Percentiles rank a stretch among this genome's conserved stretches.
phyloP scores from a whole-genome alignment of 768 basidiomycete genomes.

The Panellus pusillus region DNA sequence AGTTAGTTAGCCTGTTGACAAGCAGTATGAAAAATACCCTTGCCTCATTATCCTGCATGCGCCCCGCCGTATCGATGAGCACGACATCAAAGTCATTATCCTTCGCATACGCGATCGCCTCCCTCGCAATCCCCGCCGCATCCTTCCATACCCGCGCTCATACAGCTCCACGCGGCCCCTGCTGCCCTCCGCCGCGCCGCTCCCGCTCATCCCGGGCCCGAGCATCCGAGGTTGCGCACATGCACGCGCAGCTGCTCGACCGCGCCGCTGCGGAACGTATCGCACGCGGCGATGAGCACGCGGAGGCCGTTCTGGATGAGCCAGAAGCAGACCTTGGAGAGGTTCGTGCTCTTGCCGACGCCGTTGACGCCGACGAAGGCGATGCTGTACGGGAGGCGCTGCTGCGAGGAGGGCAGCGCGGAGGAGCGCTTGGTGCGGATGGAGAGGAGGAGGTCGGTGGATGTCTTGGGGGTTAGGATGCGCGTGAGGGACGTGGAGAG shows the following conservation, averaged over 20 bases:
- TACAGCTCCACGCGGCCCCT: slow-evolving; percentile 87
- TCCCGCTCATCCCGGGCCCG: slow-evolving; percentile 68
- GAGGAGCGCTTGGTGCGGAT: slow-evolving; percentile 86
- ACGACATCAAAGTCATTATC: slow-evolving; percentile 96
- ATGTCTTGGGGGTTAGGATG: slow-evolving; percentile 94
- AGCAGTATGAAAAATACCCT: slow-evolving; percentile 12
- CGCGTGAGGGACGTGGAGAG: slow-evolving; percentile 86
- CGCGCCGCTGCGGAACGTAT: slow-evolving; percentile 97
- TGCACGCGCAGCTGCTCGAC: slow-evolving; percentile 98
- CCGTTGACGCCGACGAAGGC: slow-evolving; percentile 99
- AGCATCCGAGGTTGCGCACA: slow-evolving; percentile 93
- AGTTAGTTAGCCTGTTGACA: neutral
- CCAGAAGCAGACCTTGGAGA: slow-evolving; percentile 99
- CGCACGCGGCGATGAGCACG: slow-evolving; percentile 97
- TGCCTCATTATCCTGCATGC: slow-evolving; percentile 99
- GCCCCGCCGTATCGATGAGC: slow-evolving; percentile 94
- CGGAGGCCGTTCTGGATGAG: slow-evolving; percentile 91
- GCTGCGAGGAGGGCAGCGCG: slow-evolving; percentile 70
- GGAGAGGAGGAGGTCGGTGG: slow-evolving; percentile 92
- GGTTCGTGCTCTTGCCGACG: slow-evolving; percentile 97
- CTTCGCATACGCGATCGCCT: slow-evolving; percentile 86
- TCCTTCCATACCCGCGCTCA: slow-evolving; percentile 97
- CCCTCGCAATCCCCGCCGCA: slow-evolving; percentile 96
- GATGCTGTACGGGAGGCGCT: slow-evolving; percentile 85
- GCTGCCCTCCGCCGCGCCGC: slow-evolving; percentile 59